These are phyloP conservation scores for Aspergillus haitiensis DNA, from an alignment of 495 filamentous ascomycete genomes.

Conservation along the genomic window DNA sequence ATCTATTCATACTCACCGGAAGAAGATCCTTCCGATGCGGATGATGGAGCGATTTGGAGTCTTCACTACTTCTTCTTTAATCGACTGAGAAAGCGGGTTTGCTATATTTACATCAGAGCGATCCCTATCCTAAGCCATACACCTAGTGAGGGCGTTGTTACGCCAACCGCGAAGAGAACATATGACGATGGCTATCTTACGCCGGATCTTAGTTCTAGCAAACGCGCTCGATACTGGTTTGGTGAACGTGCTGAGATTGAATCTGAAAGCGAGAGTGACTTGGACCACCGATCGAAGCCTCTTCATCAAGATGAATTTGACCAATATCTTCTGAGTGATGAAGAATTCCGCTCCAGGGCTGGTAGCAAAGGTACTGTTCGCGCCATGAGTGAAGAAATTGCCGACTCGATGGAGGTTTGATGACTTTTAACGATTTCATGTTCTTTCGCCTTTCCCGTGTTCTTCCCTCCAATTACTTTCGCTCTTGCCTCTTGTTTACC, in stretches of 20 bases:
- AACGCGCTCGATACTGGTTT: conserved; percentile 81
- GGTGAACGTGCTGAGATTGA: conserved; percentile 57
- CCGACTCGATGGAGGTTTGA: conserved; percentile 66
- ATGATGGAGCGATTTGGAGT: conserved; percentile 91
- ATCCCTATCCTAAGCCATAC: conserved; percentile 77
- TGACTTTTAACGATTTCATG: conserved; percentile 7
- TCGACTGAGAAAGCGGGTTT: conserved; percentile 87
- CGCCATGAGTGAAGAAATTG: conserved; percentile 73
- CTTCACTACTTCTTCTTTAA: conserved; percentile 98
- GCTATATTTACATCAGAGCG: conserved; percentile 86
- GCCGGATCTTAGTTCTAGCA: conserved; percentile 60
- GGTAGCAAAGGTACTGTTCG: conserved; percentile 54
- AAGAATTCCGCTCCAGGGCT: conserved; percentile 40
- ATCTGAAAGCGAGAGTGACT: conserved; percentile 47
- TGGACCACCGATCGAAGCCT: conserved; percentile 37
- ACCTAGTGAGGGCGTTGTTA: conserved; percentile 48
- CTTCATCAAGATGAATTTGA: conserved; percentile 40
- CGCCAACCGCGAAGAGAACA: conserved; percentile 47
- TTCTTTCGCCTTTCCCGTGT: conserved; percentile 1
- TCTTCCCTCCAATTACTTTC: conserved; percentile 1
- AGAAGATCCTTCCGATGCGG: conserved; percentile 83
- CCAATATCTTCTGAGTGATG: conserved; percentile 46
- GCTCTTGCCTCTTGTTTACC: conserved; percentile 4
- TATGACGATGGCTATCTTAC: conserved; percentile 51
- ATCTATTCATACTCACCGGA: conserved; percentile 83